Percentiles rank a stretch among this genome's conserved stretches.
These are phyloP conservation scores for Pinus taeda DNA, from an alignment of 75 land plant species.

Conservation along the genomic window DNA sequence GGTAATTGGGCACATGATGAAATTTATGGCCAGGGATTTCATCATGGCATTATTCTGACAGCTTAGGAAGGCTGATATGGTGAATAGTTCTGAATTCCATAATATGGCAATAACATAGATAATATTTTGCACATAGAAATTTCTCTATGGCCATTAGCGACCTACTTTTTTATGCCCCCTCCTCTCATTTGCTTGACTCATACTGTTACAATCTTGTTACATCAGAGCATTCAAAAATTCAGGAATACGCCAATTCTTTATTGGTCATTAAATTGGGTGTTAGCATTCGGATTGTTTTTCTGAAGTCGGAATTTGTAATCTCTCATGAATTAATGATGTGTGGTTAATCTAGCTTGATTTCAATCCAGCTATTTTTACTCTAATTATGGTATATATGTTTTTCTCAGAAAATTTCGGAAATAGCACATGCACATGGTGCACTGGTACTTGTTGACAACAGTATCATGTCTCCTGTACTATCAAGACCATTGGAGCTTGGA, in stretches of 20 bases:
- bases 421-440: constrained; percentile 88
- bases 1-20: no score
- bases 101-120: background rate
- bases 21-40: no score
- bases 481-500: constrained; percentile 88
- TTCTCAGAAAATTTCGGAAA: constrained; percentile 71
- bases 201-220: background rate
- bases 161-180: background rate
- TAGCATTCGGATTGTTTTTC: background rate
- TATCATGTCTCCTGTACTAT: constrained; percentile 96
- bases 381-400: background rate
- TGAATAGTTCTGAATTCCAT: background rate
- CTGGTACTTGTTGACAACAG: constrained; percentile 93
- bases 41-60: background rate
- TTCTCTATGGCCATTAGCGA: background rate
- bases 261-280: background rate
- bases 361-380: background rate
- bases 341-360: background rate
- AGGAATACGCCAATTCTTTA: background rate
- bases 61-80: background rate
- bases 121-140: background rate
- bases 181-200: background rate
- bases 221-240: background rate
- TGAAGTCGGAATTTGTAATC: background rate
- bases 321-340: background rate